These are phyloP conservation scores for Coleophoma eucalyptorum DNA, from an alignment of 2,329 filamentous ascomycete genomes.

Conservation along the genomic window DNA sequence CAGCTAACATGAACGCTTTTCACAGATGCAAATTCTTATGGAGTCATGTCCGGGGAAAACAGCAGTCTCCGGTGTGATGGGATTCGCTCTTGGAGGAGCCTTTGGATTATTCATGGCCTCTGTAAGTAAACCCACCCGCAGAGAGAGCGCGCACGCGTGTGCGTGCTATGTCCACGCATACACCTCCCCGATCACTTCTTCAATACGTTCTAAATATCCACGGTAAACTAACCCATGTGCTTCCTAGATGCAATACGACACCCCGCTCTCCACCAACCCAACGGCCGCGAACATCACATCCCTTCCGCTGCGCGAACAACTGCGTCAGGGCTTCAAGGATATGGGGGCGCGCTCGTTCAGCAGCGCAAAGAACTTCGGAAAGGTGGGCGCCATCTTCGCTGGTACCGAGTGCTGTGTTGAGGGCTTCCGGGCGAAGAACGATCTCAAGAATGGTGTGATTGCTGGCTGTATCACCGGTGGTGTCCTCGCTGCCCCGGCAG, in stretches of 20 bases:
- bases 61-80: slow-evolving; percentile 85
- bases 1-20: slow-evolving; percentile 2
- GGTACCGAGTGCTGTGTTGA: slow-evolving; percentile 97
- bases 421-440: slow-evolving; percentile 88
- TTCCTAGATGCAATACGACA: slow-evolving; percentile 93
- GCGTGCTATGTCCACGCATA: no score
- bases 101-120: slow-evolving; percentile 99
- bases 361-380: slow-evolving; percentile 91
- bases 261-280: slow-evolving; percentile 57
- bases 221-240: not conserved
- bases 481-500: slow-evolving; percentile 79
- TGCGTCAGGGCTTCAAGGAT: slow-evolving; percentile 84
- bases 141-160: not conserved
- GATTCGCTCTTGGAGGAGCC: slow-evolving; percentile 87
- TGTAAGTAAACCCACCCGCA: slow-evolving; percentile 47
- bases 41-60: slow-evolving; percentile 91
- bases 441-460: slow-evolving; percentile 80
- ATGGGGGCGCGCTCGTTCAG: slow-evolving; percentile 84
- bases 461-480: slow-evolving; percentile 91
- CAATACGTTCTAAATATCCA: slow-evolving; percentile 1
- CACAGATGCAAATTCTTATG: slow-evolving; percentile 51
- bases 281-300: slow-evolving; percentile 40
- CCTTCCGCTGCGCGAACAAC: slow-evolving; percentile 82
- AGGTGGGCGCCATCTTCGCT: slow-evolving; percentile 85
- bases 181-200: not conserved